These are phyloP conservation scores for Diversispora epigaea DNA, from an alignment of 192 early-diverging fungal genomes.

Conservation along the genomic window DNA sequence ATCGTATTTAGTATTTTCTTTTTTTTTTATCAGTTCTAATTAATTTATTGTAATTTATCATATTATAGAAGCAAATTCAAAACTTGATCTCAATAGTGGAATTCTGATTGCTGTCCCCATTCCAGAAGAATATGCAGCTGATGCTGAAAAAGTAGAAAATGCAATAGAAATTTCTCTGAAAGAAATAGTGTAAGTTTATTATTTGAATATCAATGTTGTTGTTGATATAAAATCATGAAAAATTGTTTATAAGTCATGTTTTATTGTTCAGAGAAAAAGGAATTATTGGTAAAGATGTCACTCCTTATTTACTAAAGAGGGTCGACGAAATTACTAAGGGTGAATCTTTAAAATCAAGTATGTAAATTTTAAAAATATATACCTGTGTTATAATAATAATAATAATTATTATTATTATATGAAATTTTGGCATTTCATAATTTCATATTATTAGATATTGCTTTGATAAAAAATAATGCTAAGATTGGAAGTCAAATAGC, in stretches of 20 bases:
- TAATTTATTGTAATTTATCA: too few species aligned
- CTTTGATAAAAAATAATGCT: conserved; percentile 91
- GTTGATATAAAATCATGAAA: background rate
- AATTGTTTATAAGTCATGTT: conserved; percentile 4
- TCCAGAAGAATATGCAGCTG: conserved; percentile 61
- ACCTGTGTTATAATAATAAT: too few species aligned
- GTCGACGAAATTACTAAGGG: conserved; percentile 84
- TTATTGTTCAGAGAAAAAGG: conserved; percentile 46
- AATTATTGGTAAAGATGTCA: conserved; percentile 83
- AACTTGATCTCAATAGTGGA: conserved; percentile 72
- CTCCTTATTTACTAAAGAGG: conserved; percentile 89
- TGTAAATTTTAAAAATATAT: conserved; percentile 30
- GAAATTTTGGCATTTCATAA: background rate
- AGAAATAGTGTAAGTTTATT: conserved; percentile 59
- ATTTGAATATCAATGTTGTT: background rate
- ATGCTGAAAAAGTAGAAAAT: conserved; percentile 60
- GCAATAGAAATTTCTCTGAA: conserved; percentile 71
- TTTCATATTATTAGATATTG: conserved; percentile 65
- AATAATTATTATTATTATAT: background rate
- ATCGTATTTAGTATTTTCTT: background rate
- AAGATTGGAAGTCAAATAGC: conserved; percentile 79
- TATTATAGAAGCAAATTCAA: conserved; percentile 51
- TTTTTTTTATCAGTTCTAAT: background rate
- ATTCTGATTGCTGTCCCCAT: conserved; percentile 91
- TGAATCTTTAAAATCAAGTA: conserved; percentile 75